phyloP scores from a whole-genome alignment of 371 early-diverging fungal species.

The Lichtheimia hyalospora region DNA sequence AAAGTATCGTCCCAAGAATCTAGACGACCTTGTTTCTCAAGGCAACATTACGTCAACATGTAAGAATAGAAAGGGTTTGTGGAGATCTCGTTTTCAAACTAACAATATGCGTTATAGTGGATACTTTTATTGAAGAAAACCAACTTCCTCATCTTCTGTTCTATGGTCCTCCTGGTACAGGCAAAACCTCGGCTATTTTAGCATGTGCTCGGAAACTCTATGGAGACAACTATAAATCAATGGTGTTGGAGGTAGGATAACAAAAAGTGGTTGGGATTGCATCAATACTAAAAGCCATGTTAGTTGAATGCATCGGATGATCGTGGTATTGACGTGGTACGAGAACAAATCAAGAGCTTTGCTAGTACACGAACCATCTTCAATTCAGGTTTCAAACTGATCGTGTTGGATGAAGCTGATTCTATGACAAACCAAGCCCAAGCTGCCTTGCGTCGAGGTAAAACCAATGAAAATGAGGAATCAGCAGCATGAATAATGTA shows the following conservation, averaged over 20 bases:
- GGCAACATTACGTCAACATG: conserved; percentile 87
- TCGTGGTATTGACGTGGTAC: conserved; percentile 99
- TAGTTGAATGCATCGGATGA: conserved; percentile 99
- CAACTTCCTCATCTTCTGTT: conserved; percentile 96
- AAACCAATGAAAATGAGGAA: not conserved
- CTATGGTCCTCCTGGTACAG: conserved; percentile 99
- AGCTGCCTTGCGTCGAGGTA: conserved; percentile 92
- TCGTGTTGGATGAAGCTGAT: conserved; percentile 99
- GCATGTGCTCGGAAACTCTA: conserved; percentile 87
- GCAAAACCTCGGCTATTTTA: conserved; percentile 98
- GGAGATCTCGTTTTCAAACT: not conserved
- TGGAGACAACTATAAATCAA: conserved; percentile 74
- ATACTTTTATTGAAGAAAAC: conserved; percentile 84
- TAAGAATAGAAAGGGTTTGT: conserved; percentile 21
- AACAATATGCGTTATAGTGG: conserved; percentile 47
- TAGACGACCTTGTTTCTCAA: conserved; percentile 92
- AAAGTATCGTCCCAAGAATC: conserved; percentile 87
- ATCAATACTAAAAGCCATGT: not conserved
- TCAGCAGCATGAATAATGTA: no score
- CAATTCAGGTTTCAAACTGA: conserved; percentile 86
- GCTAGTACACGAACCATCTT: conserved; percentile 86
- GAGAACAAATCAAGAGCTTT: conserved; percentile 98
- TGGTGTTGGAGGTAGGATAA: conserved; percentile 80
- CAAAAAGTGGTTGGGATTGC: not conserved
- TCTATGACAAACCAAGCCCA: conserved; percentile 98